A percentile compares a stretch with the other conserved stretches of the same genome.
Evolutionary conservation across 345 rosid genomes (phyloP).

Genomic region (Lepidium aucheri): DNA sequence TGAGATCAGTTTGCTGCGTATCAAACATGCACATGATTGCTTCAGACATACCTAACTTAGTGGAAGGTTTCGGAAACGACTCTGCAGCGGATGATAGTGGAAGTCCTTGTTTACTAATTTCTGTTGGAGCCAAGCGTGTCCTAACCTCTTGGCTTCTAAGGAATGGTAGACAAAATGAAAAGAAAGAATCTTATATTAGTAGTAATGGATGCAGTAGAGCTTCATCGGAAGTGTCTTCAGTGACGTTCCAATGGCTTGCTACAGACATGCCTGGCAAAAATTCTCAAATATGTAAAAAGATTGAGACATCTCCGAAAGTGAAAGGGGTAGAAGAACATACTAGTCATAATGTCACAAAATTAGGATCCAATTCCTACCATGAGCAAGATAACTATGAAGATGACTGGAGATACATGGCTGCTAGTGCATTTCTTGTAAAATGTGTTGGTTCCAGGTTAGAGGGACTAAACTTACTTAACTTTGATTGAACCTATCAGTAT

Average conservation of each 20-base stretch:
- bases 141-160: constrained; percentile 80
- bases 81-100: constrained; percentile 24
- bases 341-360: constrained; percentile 16
- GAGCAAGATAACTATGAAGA: constrained; percentile 51
- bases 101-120: constrained; percentile 57
- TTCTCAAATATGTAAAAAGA: constrained; percentile 32
- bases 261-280: constrained; percentile 80
- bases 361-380: constrained; percentile 13
- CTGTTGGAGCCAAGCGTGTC: constrained; percentile 93
- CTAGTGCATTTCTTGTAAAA: constrained; percentile 86
- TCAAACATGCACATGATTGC: constrained; percentile 40
- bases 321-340: constrained; percentile 7
- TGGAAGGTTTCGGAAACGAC: constrained; percentile 15
- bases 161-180: constrained; percentile 25
- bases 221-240: constrained; percentile 33
- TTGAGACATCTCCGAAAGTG: constrained; percentile 23
- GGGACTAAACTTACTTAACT: background rate
- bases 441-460: constrained; percentile 64
- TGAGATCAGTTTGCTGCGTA: constrained; percentile 76
- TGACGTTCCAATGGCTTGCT: constrained; percentile 94
- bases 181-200: constrained; percentile 19
- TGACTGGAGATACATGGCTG: constrained; percentile 95
- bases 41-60: constrained; percentile 22
- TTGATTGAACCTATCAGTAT: background rate
- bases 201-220: constrained; percentile 22